phyloP scores from a whole-genome alignment of 768 basidiomycete species.

The Tubosaeta sp. region DNA sequence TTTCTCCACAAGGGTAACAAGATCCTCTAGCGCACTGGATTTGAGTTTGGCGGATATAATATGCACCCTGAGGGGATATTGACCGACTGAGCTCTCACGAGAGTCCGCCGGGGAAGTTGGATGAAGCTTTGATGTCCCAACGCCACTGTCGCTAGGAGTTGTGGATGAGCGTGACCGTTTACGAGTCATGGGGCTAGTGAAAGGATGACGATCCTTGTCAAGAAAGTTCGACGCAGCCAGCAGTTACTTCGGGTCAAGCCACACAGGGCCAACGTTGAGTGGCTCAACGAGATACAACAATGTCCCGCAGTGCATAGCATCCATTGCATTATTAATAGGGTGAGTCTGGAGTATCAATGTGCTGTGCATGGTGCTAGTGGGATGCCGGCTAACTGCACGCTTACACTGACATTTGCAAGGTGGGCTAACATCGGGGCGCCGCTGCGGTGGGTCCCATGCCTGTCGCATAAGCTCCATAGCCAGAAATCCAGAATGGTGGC shows the following conservation, averaged over 20 bases:
- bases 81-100: slow-evolving; percentile 4
- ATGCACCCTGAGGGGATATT: slow-evolving; percentile 18
- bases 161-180: slow-evolving; percentile 11
- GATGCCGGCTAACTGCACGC: not conserved
- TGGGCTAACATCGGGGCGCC: too few species aligned
- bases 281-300: not conserved
- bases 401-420: not conserved
- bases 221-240: not conserved
- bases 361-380: not conserved
- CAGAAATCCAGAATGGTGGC: too few species aligned
- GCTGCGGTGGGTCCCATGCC: too few species aligned
- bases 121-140: slow-evolving; percentile 12
- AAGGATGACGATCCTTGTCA: not conserved
- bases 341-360: not conserved
- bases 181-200: slow-evolving; percentile 3
- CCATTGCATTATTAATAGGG: not conserved
- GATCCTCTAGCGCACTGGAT: slow-evolving; percentile 15
- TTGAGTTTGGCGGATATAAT: slow-evolving; percentile 33
- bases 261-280: not conserved
- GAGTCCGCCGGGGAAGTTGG: slow-evolving; percentile 7
- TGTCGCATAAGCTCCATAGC: too few species aligned
- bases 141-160: not conserved
- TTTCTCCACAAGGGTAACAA: slow-evolving; percentile 26
- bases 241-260: not conserved
- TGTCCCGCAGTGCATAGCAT: not conserved